Base-by-base conservation (phyloP, 352 stramenopile genomes). In the Phytopythium aichiense region DNA sequence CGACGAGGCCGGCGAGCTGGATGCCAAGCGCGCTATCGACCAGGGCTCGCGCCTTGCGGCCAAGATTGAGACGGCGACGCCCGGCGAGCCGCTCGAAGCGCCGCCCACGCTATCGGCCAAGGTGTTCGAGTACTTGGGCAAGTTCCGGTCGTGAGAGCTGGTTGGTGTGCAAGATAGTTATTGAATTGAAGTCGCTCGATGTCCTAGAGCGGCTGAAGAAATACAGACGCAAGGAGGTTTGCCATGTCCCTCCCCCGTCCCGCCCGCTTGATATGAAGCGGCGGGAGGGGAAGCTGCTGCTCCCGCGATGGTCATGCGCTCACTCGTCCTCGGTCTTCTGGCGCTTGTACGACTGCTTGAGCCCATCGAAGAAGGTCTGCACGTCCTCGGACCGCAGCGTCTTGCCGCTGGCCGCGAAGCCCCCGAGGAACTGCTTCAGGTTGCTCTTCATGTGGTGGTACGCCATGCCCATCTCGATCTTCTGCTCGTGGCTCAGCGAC, bases 21-120 rank as follows among this genome's bases (percentile, higher is more conserved):
- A 99, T 75, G 97, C 97, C 38, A 99, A 99, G 78, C 81, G 96
- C 46, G 97, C 97, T 11, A 99, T 99, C 72, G 95, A 99, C 72
- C 97, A 99, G 74, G 97, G 94, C 38, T 96, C 90, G 25, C 84
- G 90, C 37, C 65, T 97, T 20, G 90, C 88, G 18, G 88, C 86
- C 20, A 82, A 61, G 45, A 88, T 97, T 48, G 90, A 97, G 71
- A 89, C 82, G 18, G 84, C 88, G 0, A 84, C 71, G 48, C 77
- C 84, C 45, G 90, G 89, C 28, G 81, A 95, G 28, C 58, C 72
- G 25, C 61, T 91, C 9, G 48, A 69, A 46, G 75, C 78, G 7
- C 50, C 73, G 46, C 58, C 67, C 23, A 80, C 79, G 49, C 53
- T 86, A 40, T 77, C 73, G 16, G 58, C 74, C 15, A 75, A 83